These are phyloP conservation scores for Zalaria sp. DNA, from an alignment of 2,329 filamentous ascomycete species.

Conservation along the genomic window DNA sequence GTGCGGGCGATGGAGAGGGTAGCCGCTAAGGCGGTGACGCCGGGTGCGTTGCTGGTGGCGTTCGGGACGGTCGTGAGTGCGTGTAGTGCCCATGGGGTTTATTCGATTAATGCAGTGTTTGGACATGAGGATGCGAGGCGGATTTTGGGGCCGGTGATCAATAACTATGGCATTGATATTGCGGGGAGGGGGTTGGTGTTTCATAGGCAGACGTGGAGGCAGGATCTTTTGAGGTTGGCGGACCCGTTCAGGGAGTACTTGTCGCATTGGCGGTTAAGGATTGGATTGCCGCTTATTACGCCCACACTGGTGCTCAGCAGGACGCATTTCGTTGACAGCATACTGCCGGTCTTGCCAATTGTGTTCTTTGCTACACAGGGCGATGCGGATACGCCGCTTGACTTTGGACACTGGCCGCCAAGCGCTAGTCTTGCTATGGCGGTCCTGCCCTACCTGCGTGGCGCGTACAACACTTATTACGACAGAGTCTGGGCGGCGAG, in stretches of 20 bases:
- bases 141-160: conserved; percentile 33
- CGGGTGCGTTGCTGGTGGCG: conserved; percentile 36
- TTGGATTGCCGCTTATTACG: conserved; percentile 54
- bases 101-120: conserved; percentile 52
- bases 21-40: conserved; percentile 47
- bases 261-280: conserved; percentile 36
- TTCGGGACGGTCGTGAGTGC: conserved; percentile 25
- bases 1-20: conserved; percentile 44
- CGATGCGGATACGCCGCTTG: conserved; percentile 28
- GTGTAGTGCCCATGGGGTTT: conserved; percentile 43
- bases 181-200: conserved; percentile 10
- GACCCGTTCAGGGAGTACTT: conserved; percentile 14
- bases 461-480: conserved; percentile 49
- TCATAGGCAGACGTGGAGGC: conserved; percentile 14
- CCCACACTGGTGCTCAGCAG: conserved; percentile 54
- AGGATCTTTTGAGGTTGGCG: conserved; percentile 6
- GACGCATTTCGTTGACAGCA: conserved; percentile 47
- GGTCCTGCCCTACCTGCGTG: conserved; percentile 50
- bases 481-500: conserved; percentile 42
- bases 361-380: conserved; percentile 44
- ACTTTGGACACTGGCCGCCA: conserved; percentile 50
- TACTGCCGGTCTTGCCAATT: conserved; percentile 49
- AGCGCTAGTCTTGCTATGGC: conserved; percentile 52
- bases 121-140: conserved; percentile 44
- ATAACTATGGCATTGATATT: conserved; percentile 13